Percentiles rank a stretch among this genome's conserved stretches.
Conservation (phyloP, 2,329 filamentous ascomycete genomes). For the Ceratocystis smalleyi region DNA sequence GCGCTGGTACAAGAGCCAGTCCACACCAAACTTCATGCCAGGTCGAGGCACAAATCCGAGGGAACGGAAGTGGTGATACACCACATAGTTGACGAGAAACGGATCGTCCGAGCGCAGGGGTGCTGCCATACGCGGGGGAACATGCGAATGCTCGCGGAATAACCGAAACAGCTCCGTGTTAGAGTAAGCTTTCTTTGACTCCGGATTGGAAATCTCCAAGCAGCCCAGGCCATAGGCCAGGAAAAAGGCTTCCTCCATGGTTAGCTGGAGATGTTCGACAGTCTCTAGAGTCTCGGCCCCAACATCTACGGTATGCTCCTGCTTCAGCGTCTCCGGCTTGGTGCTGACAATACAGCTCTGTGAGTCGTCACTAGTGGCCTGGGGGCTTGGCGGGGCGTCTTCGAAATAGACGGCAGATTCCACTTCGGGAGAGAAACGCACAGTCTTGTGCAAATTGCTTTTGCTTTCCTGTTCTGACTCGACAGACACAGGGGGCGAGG, state of each 20-base stretch:
- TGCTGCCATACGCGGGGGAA: conserved; percentile 34
- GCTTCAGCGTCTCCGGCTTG: conserved; percentile 16
- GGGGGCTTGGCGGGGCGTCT: conserved; percentile 36
- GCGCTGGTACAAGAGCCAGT: conserved; percentile 86
- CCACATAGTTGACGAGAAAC: conserved; percentile 74
- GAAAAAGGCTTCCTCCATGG: conserved; percentile 83
- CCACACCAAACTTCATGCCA: conserved; percentile 86
- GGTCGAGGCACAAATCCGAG: conserved; percentile 87
- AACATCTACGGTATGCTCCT: conserved; percentile 5
- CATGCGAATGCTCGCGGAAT: conserved; percentile 55
- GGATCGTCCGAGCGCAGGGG: conserved; percentile 56
- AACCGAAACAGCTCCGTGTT: conserved; percentile 45
- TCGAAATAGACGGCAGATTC: conserved; percentile 46
- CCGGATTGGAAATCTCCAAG: conserved; percentile 44
- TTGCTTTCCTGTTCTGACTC: background rate
- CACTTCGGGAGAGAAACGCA: conserved; percentile 53
- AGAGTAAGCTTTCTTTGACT: conserved; percentile 32
- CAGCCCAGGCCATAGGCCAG: conserved; percentile 65
- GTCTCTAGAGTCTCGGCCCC: conserved; percentile 26
- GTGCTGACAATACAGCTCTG: conserved; percentile 12
- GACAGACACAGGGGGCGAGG: conserved; percentile 7
- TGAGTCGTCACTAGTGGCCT: background rate
- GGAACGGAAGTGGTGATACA: conserved; percentile 92
- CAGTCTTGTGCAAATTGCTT: conserved; percentile 42
- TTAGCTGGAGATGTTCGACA: conserved; percentile 80